A percentile compares a stretch with the other conserved stretches of the same genome.
Evolutionary conservation across 202 grass and related monocot species (phyloP).

Genomic region (Panicum hallii): DNA sequence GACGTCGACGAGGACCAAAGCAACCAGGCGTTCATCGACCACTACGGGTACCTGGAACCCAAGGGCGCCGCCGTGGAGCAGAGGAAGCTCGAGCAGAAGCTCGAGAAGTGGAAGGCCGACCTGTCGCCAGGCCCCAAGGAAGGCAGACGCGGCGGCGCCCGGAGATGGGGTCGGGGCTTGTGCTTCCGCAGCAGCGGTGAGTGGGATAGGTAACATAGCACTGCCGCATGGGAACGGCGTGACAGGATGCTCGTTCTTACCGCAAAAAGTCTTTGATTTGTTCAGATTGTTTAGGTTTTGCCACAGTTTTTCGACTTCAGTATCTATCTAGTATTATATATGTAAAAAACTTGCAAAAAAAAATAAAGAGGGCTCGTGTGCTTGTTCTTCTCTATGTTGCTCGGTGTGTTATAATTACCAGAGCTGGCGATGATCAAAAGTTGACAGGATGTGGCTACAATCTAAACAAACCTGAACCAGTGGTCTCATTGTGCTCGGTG

Average conservation of each 20-base stretch:
- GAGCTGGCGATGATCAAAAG: too few relatives aligned
- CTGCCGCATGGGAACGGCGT: not conserved
- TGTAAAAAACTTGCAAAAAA: not conserved
- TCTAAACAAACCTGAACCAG: too few relatives aligned
- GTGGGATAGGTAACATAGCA: conserved; percentile 39
- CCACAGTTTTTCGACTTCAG: not conserved
- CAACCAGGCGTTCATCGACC: not conserved
- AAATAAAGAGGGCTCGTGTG: not conserved
- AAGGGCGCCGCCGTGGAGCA: conserved; percentile 41
- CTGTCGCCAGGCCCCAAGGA: conserved; percentile 33
- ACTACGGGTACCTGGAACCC: conserved; percentile 47
- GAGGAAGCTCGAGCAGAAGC: conserved; percentile 48
- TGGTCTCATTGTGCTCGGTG: too few relatives aligned
- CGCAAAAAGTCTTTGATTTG: not conserved
- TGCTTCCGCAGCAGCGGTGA: conserved; percentile 47
- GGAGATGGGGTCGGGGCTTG: not conserved
- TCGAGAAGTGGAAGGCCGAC: conserved; percentile 49
- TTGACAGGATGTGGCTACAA: too few relatives aligned
- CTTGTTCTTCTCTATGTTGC: too few relatives aligned
- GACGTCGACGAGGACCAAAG: not conserved
- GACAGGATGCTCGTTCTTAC: not conserved
- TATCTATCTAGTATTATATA: not conserved
- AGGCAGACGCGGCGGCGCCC: not conserved
- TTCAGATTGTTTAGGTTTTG: not conserved
- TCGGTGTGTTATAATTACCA: too few relatives aligned